Conservation (phyloP, 352 stramenopile genomes). For the Phytophthora agathidicida region DNA sequence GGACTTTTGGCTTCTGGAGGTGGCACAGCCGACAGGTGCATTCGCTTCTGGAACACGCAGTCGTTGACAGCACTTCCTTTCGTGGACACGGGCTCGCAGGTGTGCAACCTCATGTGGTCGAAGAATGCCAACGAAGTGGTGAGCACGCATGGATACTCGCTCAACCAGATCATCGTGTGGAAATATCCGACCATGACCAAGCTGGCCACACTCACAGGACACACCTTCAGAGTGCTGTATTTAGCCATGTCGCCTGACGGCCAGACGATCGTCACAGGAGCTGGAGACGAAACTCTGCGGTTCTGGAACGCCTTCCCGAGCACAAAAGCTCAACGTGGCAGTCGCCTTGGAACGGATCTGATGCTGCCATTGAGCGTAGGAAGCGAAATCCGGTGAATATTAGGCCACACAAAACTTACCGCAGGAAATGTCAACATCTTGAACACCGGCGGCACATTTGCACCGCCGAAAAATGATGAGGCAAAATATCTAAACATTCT, state of each 20-base stretch:
- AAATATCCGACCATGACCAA: conserved; percentile 97
- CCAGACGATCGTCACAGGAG: conserved; percentile 97
- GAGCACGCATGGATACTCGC: conserved; percentile 98
- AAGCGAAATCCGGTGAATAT: conserved; percentile 66
- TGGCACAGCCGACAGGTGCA: conserved; percentile 96
- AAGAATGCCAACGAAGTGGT: conserved; percentile 98
- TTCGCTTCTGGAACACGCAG: conserved; percentile 98
- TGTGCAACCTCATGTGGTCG: conserved; percentile 98
- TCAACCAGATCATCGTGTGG: conserved; percentile 98
- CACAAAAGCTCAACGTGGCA: conserved; percentile 54
- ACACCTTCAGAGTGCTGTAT: conserved; percentile 97
- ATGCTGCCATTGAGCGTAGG: conserved; percentile 62
- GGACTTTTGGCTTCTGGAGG: conserved; percentile 95
- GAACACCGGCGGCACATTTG: conserved; percentile 3
- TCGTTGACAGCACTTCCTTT: conserved; percentile 89
- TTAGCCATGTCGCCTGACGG: conserved; percentile 97
- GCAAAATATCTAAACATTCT: conserved; percentile 44
- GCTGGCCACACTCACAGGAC: conserved; percentile 95
- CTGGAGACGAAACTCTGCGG: conserved; percentile 96
- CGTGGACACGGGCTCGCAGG: conserved; percentile 96
- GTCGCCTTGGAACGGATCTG: conserved; percentile 58
- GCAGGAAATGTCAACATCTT: conserved; percentile 11
- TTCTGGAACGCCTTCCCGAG: conserved; percentile 98
- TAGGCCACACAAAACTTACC: not conserved
- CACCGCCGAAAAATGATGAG: conserved; percentile 14